Percentiles rank a stretch among this genome's conserved stretches.
These are phyloP conservation scores for Cadophora luteo-olivacea DNA, from an alignment of 2,329 filamentous ascomycete genomes.

Conservation along the genomic window DNA sequence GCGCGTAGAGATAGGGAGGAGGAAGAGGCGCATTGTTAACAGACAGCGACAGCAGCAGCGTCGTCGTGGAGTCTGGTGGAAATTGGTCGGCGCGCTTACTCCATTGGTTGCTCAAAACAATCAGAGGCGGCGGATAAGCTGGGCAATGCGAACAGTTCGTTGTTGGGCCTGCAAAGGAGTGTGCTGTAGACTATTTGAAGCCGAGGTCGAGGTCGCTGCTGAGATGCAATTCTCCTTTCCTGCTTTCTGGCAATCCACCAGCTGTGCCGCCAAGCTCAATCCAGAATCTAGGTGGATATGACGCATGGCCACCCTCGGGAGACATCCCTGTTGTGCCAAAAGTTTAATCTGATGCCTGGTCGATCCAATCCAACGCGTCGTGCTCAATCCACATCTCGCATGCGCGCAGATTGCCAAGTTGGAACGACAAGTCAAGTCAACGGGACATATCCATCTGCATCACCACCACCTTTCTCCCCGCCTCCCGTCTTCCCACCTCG, in stretches of 20 bases:
- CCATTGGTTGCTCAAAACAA: not conserved
- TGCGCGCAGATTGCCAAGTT: conserved; percentile 9
- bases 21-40: conserved; percentile 81
- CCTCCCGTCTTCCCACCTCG: not conserved
- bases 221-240: conserved; percentile 7
- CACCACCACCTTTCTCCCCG: not conserved
- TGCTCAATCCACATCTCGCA: not conserved
- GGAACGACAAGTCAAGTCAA: conserved; percentile 3
- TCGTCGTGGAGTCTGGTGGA: conserved; percentile 13
- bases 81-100: conserved; percentile 4
- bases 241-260: not conserved
- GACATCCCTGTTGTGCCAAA: conserved; percentile 3
- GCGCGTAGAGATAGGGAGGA: conserved; percentile 90
- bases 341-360: conserved; percentile 6
- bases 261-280: conserved; percentile 13
- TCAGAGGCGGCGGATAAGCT: not conserved
- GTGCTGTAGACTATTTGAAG: not conserved
- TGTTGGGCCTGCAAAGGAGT: not conserved
- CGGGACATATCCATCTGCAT: conserved; percentile 11
- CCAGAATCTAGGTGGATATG: conserved; percentile 11
- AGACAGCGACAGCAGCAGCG: conserved; percentile 16
- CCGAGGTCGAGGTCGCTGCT: not conserved
- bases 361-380: not conserved
- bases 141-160: too few relatives aligned
- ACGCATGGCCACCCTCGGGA: conserved; percentile 4